Percentiles rank a stretch among this genome's conserved stretches.
Conservation (phyloP, 2,329 filamentous ascomycete genomes). For the Orbilia quercus region DNA sequence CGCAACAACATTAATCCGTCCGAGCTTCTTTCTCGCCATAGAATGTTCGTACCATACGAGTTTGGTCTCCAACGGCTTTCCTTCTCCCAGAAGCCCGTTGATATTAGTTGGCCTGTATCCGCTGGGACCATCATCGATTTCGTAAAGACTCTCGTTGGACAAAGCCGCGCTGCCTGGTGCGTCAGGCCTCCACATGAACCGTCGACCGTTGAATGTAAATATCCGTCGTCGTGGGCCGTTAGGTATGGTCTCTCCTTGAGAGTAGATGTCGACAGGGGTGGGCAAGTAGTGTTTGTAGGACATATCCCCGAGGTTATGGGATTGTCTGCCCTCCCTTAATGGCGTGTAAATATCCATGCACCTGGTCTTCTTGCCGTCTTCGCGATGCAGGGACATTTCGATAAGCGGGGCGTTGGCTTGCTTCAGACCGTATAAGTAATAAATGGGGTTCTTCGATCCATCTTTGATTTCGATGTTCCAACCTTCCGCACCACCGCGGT, state of each 20-base stretch:
- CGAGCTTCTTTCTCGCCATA: constrained; percentile 50
- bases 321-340: constrained; percentile 39
- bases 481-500: constrained; percentile 49
- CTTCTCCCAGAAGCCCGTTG: constrained; percentile 44
- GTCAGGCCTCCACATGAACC: constrained; percentile 53
- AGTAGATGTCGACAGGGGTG: constrained; percentile 47
- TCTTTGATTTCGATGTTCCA: constrained; percentile 56
- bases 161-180: constrained; percentile 25
- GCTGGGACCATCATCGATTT: constrained; percentile 46
- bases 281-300: constrained; percentile 51
- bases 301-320: constrained; percentile 47
- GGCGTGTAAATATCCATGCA: constrained; percentile 54
- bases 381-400: constrained; percentile 53
- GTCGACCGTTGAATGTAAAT: constrained; percentile 51
- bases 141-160: constrained; percentile 48
- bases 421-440: constrained; percentile 52
- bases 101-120: constrained; percentile 35
- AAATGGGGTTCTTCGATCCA: constrained; percentile 51
- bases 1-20: constrained; percentile 43
- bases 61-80: constrained; percentile 48
- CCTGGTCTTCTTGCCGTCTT: constrained; percentile 50
- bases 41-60: constrained; percentile 53
- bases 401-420: constrained; percentile 45
- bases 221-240: constrained; percentile 41
- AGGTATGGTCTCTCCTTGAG: constrained; percentile 40